These are phyloP conservation scores for Naganishia onofrii DNA, from an alignment of 768 basidiomycete genomes.

Conservation along the genomic window DNA sequence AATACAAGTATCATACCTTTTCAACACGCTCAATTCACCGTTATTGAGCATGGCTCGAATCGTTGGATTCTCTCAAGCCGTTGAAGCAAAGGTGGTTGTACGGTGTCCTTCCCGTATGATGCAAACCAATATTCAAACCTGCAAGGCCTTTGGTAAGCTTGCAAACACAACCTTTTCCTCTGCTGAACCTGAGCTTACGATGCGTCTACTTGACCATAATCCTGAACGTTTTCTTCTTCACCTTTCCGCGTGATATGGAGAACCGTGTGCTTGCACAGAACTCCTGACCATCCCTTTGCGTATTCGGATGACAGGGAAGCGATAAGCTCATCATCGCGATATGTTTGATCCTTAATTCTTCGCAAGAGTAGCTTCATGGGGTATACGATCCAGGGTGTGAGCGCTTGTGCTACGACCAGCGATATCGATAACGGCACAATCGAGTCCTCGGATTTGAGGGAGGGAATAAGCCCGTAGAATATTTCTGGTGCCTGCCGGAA, in stretches of 20 bases:
- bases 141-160: background rate
- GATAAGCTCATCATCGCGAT: background rate
- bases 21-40: too few relatives aligned
- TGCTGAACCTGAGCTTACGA: background rate
- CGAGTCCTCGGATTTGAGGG: background rate
- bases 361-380: background rate
- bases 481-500: background rate
- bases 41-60: background rate
- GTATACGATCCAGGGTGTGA: background rate
- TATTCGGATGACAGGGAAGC: background rate
- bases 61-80: background rate
- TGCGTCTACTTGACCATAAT: background rate
- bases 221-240: background rate
- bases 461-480: background rate
- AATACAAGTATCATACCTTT: too few relatives aligned
- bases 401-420: background rate
- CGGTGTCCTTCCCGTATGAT: background rate
- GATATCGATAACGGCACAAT: background rate
- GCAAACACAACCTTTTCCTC: background rate
- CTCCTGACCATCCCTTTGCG: background rate
- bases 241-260: background rate
- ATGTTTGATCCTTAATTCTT: background rate
- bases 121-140: constrained; percentile 12
- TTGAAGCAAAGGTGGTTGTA: background rate
- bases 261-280: background rate